phyloP scores from a whole-genome alignment of 345 rosid species.

The Psidium friedrichsthalianum region DNA sequence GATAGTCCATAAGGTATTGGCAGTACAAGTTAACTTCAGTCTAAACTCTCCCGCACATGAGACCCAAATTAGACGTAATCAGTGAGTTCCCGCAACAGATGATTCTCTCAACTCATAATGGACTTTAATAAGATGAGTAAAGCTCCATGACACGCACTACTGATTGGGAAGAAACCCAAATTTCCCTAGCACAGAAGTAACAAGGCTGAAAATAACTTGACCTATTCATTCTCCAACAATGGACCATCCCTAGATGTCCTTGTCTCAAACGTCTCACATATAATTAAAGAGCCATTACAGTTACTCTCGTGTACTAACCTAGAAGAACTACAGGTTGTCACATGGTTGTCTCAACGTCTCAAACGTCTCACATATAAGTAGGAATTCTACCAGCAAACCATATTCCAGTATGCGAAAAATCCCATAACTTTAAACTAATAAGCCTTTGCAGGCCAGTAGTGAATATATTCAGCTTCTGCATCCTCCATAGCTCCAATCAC shows the following conservation, averaged over 20 bases:
- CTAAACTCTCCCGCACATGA: not conserved
- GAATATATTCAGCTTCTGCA: not conserved
- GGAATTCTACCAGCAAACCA: not conserved
- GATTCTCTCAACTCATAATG: not conserved
- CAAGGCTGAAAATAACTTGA: not conserved
- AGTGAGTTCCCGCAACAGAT: not conserved
- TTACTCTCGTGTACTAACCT: not conserved
- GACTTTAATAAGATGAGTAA: not conserved
- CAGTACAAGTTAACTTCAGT: not conserved
- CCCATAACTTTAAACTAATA: not conserved
- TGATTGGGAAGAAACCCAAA: not conserved
- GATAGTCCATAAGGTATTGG: not conserved
- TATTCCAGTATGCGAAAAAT: not conserved
- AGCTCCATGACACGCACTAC: not conserved
- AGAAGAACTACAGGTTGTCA: not conserved
- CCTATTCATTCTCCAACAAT: not conserved
- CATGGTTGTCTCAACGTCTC: not conserved
- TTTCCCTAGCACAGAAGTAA: not conserved
- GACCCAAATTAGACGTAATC: not conserved
- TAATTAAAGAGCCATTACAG: not conserved
- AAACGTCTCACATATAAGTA: not conserved
- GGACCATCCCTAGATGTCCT: not conserved
- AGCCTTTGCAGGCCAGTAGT: not conserved
- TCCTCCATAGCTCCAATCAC: not conserved
- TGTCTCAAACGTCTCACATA: not conserved